These are phyloP conservation scores for Penicillium thymicola DNA, from an alignment of 2,329 filamentous ascomycete genomes.

Conservation along the genomic window DNA sequence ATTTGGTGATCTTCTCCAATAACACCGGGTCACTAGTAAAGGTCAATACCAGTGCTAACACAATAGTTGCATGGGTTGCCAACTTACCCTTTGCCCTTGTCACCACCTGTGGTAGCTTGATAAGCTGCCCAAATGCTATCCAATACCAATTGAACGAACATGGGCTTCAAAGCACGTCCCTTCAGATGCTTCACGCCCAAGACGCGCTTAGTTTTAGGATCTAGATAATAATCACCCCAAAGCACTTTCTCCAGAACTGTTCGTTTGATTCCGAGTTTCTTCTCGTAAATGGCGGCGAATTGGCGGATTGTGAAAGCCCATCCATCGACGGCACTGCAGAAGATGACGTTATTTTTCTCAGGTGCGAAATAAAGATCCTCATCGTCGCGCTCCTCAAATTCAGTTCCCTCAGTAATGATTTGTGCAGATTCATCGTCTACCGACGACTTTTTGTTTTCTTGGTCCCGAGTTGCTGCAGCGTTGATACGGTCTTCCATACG, in stretches of 20 bases:
- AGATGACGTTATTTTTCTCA: slow-evolving; percentile 98
- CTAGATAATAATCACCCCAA: slow-evolving; percentile 95
- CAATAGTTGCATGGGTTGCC: slow-evolving; percentile 15
- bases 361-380: slow-evolving; percentile 98
- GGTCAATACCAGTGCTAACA: slow-evolving; percentile 32
- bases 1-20: slow-evolving; percentile 93
- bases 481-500: slow-evolving; percentile 81
- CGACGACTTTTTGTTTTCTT: slow-evolving; percentile 41
- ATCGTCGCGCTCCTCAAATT: slow-evolving; percentile 88
- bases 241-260: slow-evolving; percentile 85
- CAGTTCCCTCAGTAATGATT: slow-evolving; percentile 49
- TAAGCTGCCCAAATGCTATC: slow-evolving; percentile 97
- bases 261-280: slow-evolving; percentile 93
- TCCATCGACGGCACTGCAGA: slow-evolving; percentile 95
- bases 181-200: slow-evolving; percentile 89
- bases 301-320: slow-evolving; percentile 98
- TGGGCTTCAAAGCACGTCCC: slow-evolving; percentile 84
- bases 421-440: slow-evolving; percentile 49
- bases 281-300: slow-evolving; percentile 90
- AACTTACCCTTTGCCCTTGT: slow-evolving; percentile 73
- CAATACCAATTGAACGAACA: slow-evolving; percentile 95
- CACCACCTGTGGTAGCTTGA: slow-evolving; percentile 78
- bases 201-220: slow-evolving; percentile 94
- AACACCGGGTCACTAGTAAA: slow-evolving; percentile 65
- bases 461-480: slow-evolving; percentile 64